Conservation (phyloP, 108 stramenopile species). For the Nitzschia sp. region DNA sequence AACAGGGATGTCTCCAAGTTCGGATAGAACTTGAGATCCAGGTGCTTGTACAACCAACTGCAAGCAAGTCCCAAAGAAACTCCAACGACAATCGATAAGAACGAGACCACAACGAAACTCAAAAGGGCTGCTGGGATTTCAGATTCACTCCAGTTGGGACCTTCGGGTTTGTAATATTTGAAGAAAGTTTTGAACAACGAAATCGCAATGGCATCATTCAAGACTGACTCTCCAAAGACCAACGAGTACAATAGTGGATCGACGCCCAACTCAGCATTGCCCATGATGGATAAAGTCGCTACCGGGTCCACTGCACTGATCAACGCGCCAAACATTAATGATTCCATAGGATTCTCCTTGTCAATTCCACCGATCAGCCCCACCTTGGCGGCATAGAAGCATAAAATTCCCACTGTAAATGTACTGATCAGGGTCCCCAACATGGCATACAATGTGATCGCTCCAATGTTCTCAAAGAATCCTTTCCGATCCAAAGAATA, state of each 20-base stretch:
- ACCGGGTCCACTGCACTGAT: slow-evolving; percentile 98
- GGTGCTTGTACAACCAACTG: slow-evolving; percentile 88
- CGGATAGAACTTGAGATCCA: slow-evolving; percentile 81
- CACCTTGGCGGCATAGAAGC: slow-evolving; percentile 65
- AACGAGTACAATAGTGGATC: slow-evolving; percentile 92
- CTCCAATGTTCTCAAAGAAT: slow-evolving; percentile 95
- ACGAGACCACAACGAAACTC: slow-evolving; percentile 65
- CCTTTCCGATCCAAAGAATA: slow-evolving; percentile 86
- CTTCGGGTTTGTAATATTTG: slow-evolving; percentile 78
- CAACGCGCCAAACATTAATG: slow-evolving; percentile 92
- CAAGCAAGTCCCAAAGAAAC: slow-evolving; percentile 85
- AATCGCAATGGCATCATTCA: slow-evolving; percentile 98
- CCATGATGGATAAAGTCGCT: slow-evolving; percentile 95
- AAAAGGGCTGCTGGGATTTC: slow-evolving; percentile 73
- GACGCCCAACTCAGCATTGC: slow-evolving; percentile 84
- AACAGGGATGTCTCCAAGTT: slow-evolving; percentile 92
- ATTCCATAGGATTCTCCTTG: slow-evolving; percentile 92
- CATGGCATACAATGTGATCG: slow-evolving; percentile 92
- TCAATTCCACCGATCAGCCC: slow-evolving; percentile 79
- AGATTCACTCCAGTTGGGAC: slow-evolving; percentile 57
- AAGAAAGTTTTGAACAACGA: slow-evolving; percentile 95
- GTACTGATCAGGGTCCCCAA: slow-evolving; percentile 91
- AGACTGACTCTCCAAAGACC: slow-evolving; percentile 96
- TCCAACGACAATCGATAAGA: slow-evolving; percentile 80
- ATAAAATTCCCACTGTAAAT: slow-evolving; percentile 90